A percentile compares a stretch with the other conserved stretches of the same genome.
Conservation (phyloP, 352 stramenopile species). For the Phytopythium sindhum region DNA sequence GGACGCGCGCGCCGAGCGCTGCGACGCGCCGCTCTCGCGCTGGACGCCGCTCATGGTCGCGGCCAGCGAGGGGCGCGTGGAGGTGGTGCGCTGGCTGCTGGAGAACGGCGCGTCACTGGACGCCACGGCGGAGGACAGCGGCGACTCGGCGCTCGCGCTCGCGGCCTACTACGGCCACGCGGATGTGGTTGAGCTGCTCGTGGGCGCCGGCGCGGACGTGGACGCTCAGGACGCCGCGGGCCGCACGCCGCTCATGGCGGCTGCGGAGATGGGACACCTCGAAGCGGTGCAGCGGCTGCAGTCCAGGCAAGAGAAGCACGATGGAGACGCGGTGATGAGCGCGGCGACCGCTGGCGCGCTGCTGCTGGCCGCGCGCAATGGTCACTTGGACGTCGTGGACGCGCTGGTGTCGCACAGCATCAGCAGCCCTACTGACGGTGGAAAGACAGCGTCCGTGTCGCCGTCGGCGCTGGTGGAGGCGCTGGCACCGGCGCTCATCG, state of each 20-base stretch:
- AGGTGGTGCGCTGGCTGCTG: constrained; percentile 3
- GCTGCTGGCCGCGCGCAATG: constrained; percentile 16
- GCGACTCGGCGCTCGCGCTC: constrained; percentile 10
- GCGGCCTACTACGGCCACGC: constrained; percentile 13
- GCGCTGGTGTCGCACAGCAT: constrained; percentile 15
- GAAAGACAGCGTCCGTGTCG: constrained; percentile 2
- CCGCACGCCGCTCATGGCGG: constrained; percentile 20
- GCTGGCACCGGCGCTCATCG: neutral
- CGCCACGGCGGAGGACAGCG: neutral
- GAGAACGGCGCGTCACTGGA: constrained; percentile 3
- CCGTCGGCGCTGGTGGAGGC: constrained; percentile 3
- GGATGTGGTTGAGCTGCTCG: constrained; percentile 15
- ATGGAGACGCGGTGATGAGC: constrained; percentile 1
- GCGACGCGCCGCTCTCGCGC: constrained; percentile 6
- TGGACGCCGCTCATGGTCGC: constrained; percentile 25
- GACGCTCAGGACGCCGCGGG: constrained; percentile 11
- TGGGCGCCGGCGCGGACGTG: constrained; percentile 15
- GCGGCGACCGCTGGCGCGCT: constrained; percentile 12
- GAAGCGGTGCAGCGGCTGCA: constrained; percentile 20
- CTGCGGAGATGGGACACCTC: constrained; percentile 22
- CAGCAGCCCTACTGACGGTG: neutral
- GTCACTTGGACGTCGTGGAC: constrained; percentile 16
- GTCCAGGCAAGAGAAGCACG: constrained; percentile 1
- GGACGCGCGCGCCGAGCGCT: constrained; percentile 7
- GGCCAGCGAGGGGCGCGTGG: constrained; percentile 11